Percentiles rank a stretch among this genome's conserved stretches.
Evolutionary conservation across 2,329 filamentous ascomycete genomes (phyloP).

Genomic region (Fusarium marasasianum): DNA sequence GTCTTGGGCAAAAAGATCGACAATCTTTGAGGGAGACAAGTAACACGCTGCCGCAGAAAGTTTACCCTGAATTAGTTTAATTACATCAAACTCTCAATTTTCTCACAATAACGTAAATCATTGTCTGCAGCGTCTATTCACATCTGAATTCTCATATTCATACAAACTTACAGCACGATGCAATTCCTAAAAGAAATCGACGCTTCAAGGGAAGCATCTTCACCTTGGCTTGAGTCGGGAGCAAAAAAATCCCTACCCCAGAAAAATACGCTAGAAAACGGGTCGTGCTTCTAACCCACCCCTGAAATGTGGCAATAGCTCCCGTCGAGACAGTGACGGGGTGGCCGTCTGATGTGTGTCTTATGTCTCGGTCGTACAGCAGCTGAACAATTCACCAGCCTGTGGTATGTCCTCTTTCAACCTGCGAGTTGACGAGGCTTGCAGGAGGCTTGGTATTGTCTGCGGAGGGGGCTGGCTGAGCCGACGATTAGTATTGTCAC

Average conservation of each 20-base stretch:
- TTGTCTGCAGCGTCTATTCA: fast-evolving
- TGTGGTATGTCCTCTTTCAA: not conserved
- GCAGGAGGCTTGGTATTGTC: not conserved
- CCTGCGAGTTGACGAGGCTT: constrained; percentile 9
- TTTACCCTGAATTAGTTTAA: not conserved
- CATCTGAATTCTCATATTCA: not conserved
- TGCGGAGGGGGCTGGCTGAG: constrained; percentile 27
- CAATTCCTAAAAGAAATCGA: not conserved
- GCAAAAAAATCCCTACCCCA: constrained; percentile 26
- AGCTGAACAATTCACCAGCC: constrained; percentile 19
- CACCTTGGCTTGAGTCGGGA: not conserved
- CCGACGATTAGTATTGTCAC: constrained; percentile 1
- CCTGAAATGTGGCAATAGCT: constrained; percentile 34
- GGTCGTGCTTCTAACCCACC: constrained; percentile 24
- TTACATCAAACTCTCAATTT: not conserved
- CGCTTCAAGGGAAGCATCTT: constrained; percentile 11
- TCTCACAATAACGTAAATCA: not conserved
- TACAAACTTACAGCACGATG: not conserved
- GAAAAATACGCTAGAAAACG: constrained; percentile 39
- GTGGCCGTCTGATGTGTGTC: constrained; percentile 21
- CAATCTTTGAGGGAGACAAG: constrained; percentile 15
- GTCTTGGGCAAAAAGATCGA: constrained; percentile 26
- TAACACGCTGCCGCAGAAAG: not conserved
- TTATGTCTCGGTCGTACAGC: constrained; percentile 14
- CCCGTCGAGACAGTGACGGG: constrained; percentile 22